phyloP scores from a whole-genome alignment of 805 yeast species.

The Starmera pachycereana region DNA sequence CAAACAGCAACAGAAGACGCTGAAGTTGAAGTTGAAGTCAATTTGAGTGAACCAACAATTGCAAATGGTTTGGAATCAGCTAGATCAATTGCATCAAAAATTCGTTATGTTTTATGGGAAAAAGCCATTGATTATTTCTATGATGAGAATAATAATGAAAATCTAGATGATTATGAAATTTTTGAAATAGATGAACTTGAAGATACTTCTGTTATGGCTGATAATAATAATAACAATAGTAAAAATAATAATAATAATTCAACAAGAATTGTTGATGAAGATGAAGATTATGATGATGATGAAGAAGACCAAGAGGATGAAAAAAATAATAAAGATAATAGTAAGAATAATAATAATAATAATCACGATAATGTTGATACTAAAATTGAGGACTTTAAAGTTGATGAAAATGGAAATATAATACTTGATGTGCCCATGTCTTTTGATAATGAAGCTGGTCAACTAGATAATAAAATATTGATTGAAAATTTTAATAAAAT shows the following conservation, averaged over 20 bases:
- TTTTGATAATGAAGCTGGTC: slow-evolving; percentile 23
- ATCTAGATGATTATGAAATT: slow-evolving; percentile 9
- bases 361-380: slow-evolving; percentile 11
- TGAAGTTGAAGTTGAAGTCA: slow-evolving; percentile 18
- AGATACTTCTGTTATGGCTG: neutral
- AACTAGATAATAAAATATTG: slow-evolving; percentile 23
- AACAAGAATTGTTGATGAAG: slow-evolving; percentile 30
- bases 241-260: slow-evolving; percentile 7
- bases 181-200: slow-evolving; percentile 5
- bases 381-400: slow-evolving; percentile 3
- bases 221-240: neutral
- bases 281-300: slow-evolving; percentile 19
- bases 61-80: slow-evolving; percentile 33
- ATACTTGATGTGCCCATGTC: slow-evolving; percentile 22
- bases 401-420: slow-evolving; percentile 15
- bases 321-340: slow-evolving; percentile 1
- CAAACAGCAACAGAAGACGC: slow-evolving; percentile 1
- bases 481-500: slow-evolving; percentile 61
- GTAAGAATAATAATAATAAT: slow-evolving; percentile 1
- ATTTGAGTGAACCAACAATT: slow-evolving; percentile 28
- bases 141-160: slow-evolving; percentile 4
- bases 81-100: slow-evolving; percentile 49
- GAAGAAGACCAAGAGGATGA: slow-evolving; percentile 15
- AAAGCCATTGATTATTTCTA: slow-evolving; percentile 47
- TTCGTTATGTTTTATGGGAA: slow-evolving; percentile 64